Evolutionary conservation across 1,284 basidiomycete genomes (phyloP).

Genomic region (Apiotrichum mycotoxinovorans): DNA sequence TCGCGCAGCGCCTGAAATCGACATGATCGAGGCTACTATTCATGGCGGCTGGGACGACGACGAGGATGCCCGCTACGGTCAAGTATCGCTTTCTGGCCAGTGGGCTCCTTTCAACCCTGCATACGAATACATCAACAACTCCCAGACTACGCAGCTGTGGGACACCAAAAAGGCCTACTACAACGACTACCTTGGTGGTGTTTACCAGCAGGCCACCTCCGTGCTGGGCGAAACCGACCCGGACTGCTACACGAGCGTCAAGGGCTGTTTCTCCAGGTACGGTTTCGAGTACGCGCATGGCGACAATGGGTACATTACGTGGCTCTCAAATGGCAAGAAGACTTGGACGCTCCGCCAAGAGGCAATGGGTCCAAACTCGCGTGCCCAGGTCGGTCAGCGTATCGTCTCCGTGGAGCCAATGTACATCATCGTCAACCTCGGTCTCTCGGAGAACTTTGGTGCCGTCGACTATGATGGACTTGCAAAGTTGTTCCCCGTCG

Average conservation of each 20-base stretch:
- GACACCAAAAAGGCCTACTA: conserved; percentile 55
- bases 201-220: conserved; percentile 60
- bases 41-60: conserved; percentile 7
- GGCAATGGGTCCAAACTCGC: conserved; percentile 67
- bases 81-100: conserved; percentile 46
- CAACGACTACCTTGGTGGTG: conserved; percentile 58
- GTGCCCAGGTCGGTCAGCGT: conserved; percentile 66
- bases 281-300: conserved; percentile 66
- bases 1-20: conserved; percentile 82
- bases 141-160: conserved; percentile 44
- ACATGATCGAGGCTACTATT: conserved; percentile 68
- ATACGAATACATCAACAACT: conserved; percentile 38
- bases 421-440: conserved; percentile 57
- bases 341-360: conserved; percentile 70
- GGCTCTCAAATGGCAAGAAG: conserved; percentile 63
- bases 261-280: conserved; percentile 57
- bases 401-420: conserved; percentile 79
- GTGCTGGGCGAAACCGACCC: conserved; percentile 48
- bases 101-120: conserved; percentile 48
- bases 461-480: conserved; percentile 54
- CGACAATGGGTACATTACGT: conserved; percentile 67
- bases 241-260: conserved; percentile 48
- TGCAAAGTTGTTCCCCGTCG: conserved; percentile 7
- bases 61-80: background rate
- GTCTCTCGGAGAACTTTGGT: conserved; percentile 75